Evolutionary conservation across 148 eudicot species (phyloP).

Genomic region (Rhododendron molle): DNA sequence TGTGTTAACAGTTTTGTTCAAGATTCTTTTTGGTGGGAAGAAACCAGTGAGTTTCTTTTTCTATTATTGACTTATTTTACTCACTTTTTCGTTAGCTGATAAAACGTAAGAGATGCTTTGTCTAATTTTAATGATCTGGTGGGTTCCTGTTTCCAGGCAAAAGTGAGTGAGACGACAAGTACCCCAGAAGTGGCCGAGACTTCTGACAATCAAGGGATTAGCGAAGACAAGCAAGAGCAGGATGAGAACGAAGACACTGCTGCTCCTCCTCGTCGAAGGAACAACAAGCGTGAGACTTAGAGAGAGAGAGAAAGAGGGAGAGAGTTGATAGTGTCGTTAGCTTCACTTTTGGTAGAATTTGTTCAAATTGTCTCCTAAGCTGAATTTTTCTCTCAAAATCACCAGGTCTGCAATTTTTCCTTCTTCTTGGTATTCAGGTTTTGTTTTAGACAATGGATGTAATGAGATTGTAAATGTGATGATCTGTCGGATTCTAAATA

Average conservation of each 20-base stretch:
- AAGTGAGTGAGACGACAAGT: constrained; percentile 23
- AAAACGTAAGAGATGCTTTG: neutral
- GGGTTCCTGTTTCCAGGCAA: constrained; percentile 33
- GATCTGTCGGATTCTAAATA: neutral
- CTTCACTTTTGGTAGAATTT: constrained; percentile 15
- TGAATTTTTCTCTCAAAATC: neutral
- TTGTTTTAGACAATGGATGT: constrained; percentile 11
- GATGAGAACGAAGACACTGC: constrained; percentile 40
- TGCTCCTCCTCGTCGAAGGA: constrained; percentile 28
- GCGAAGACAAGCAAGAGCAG: constrained; percentile 51
- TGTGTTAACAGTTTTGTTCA: constrained; percentile 40
- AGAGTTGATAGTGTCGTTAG: neutral
- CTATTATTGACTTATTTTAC: neutral
- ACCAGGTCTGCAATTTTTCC: neutral
- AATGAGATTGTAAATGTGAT: constrained; percentile 23
- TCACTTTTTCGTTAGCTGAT: neutral
- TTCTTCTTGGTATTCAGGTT: neutral
- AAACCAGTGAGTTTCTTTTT: constrained; percentile 57
- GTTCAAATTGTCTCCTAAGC: constrained; percentile 2
- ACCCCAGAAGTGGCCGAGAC: constrained; percentile 35
- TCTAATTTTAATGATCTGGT: neutral
- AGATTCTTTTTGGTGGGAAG: constrained; percentile 79
- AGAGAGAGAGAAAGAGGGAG: constrained; percentile 2
- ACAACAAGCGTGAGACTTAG: constrained; percentile 63
- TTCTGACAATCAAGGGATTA: constrained; percentile 33